These are phyloP conservation scores for Auricularia heimuer DNA, from an alignment of 768 basidiomycete species.

Conservation along the genomic window DNA sequence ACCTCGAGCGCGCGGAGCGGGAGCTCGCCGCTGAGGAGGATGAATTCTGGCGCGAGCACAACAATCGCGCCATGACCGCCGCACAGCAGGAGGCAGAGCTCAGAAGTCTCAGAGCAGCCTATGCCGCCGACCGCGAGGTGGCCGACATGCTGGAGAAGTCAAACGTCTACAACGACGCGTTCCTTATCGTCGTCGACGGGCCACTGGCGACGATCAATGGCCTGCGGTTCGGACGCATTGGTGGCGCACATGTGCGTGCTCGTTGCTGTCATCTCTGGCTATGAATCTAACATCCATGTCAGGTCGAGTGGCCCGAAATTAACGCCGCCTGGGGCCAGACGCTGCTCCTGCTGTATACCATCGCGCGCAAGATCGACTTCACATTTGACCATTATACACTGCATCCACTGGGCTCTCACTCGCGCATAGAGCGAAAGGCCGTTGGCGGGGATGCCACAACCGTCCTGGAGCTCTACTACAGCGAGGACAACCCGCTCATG, in stretches of 20 bases:
- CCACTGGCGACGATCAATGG: slow-evolving; percentile 98
- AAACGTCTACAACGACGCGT: slow-evolving; percentile 93
- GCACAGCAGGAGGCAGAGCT: slow-evolving; percentile 62
- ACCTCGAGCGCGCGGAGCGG: slow-evolving; percentile 69
- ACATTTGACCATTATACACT: slow-evolving; percentile 86
- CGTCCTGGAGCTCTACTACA: slow-evolving; percentile 72
- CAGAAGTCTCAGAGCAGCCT: slow-evolving; percentile 65
- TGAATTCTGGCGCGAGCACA: slow-evolving; percentile 80
- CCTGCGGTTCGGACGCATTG: slow-evolving; percentile 78
- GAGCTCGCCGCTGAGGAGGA: slow-evolving; percentile 74
- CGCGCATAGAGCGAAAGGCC: slow-evolving; percentile 69
- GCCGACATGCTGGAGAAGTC: slow-evolving; percentile 81
- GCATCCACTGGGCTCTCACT: slow-evolving; percentile 91
- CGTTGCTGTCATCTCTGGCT: neutral
- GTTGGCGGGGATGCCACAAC: slow-evolving; percentile 63
- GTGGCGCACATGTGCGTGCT: slow-evolving; percentile 31
- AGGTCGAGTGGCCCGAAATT: slow-evolving; percentile 95
- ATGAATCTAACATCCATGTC: slow-evolving; percentile 25
- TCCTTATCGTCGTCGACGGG: slow-evolving; percentile 90
- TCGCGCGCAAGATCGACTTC: slow-evolving; percentile 85
- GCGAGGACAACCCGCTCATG: slow-evolving; percentile 83
- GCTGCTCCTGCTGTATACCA: slow-evolving; percentile 79
- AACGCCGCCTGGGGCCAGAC: slow-evolving; percentile 99
- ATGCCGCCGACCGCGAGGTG: slow-evolving; percentile 64
- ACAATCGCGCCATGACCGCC: slow-evolving; percentile 53